phyloP scores from a whole-genome alignment of 1,284 basidiomycete species.

The Sanghuangporus sanghuang region DNA sequence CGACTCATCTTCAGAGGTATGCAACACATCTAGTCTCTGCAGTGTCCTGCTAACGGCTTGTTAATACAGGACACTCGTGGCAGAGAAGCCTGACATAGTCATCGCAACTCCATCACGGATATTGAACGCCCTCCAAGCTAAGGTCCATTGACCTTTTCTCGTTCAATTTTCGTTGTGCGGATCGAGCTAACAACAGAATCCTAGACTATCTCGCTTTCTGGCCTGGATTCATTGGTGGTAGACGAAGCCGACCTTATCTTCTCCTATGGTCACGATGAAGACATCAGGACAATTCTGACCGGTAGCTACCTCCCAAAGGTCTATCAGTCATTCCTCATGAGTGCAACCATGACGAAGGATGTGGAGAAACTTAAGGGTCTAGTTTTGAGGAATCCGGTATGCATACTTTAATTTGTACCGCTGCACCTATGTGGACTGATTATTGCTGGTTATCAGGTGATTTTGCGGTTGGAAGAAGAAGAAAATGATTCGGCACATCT shows the following conservation, averaged over 20 bases:
- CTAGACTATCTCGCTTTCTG: conserved; percentile 54
- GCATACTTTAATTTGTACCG: conserved; percentile 25
- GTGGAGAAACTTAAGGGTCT: conserved; percentile 89
- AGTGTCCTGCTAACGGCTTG: neutral
- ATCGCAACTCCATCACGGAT: conserved; percentile 89
- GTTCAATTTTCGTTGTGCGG: neutral
- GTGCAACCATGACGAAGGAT: conserved; percentile 96
- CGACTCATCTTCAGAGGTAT: conserved; percentile 76
- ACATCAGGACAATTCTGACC: conserved; percentile 80
- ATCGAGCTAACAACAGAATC: conserved; percentile 3
- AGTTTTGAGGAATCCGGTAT: conserved; percentile 80
- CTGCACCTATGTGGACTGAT: neutral
- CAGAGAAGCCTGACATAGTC: conserved; percentile 89
- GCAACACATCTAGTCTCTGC: conserved; percentile 22
- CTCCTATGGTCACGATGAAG: conserved; percentile 95
- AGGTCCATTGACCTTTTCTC: conserved; percentile 36
- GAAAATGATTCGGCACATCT: conserved; percentile 76
- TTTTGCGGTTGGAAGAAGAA: conserved; percentile 81
- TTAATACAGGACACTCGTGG: conserved; percentile 60
- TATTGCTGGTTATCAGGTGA: conserved; percentile 45
- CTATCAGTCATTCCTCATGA: conserved; percentile 95
- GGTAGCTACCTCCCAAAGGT: conserved; percentile 80
- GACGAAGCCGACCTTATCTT: conserved; percentile 98
- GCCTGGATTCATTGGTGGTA: conserved; percentile 85
- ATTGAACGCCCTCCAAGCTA: conserved; percentile 75